These are phyloP conservation scores for Scutellaria minor DNA, from an alignment of 257 asterid species.

Conservation along the genomic window DNA sequence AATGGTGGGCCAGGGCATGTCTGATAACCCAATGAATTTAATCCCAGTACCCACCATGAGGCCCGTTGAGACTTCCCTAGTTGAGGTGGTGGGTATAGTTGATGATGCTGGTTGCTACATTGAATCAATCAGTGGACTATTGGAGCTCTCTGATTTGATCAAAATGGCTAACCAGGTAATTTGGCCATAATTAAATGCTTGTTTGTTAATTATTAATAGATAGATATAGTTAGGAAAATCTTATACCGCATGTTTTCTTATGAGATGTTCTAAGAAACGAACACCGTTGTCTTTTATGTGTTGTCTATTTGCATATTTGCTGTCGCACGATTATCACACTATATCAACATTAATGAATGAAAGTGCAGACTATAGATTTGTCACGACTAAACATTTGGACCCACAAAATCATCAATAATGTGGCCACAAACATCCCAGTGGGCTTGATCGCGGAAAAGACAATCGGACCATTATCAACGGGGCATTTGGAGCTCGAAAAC, in stretches of 20 bases:
- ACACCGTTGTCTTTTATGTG: no score
- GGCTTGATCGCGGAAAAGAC: constrained; percentile 66
- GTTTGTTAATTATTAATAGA: no score
- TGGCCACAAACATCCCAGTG: constrained; percentile 21
- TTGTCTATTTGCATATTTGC: no score
- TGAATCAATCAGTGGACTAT: constrained; percentile 63
- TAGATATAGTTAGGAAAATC: no score
- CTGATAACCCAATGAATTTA: constrained; percentile 79
- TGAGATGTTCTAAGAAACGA: no score
- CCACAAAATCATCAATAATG: not conserved
- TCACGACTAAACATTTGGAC: no score
- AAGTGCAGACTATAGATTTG: no score
- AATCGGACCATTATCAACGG: constrained; percentile 67
- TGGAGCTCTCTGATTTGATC: not conserved
- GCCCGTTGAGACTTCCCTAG: constrained; percentile 58
- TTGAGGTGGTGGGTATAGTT: constrained; percentile 68
- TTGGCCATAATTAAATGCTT: no score
- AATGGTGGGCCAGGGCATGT: constrained; percentile 78
- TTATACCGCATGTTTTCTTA: no score
- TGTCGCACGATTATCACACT: no score
- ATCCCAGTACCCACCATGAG: constrained; percentile 54
- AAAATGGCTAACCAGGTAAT: no score
- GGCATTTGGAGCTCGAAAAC: constrained; percentile 60
- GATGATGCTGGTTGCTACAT: constrained; percentile 51
- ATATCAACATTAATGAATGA: no score